Evolutionary conservation across 2,329 filamentous ascomycete genomes (phyloP), one percentile per base, ranked within the genome.

Genomic region (Exophiala xenobiotica): DNA sequence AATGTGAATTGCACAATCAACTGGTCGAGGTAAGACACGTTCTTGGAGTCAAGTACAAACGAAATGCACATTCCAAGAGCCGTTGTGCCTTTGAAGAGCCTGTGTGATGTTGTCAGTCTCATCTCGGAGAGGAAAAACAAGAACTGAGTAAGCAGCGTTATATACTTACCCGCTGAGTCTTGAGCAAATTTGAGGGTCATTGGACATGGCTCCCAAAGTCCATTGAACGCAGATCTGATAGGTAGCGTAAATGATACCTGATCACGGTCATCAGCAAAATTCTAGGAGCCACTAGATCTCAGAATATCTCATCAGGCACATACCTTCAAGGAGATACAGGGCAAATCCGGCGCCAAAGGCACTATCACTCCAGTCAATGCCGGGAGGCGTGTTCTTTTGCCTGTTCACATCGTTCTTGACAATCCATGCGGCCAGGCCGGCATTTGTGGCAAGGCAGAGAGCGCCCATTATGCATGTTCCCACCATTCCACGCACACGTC

Each of bases 11-110:
- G 59, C 5, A 58, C 48, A 29, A 57, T 58, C 20, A 53, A 14
- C 42, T 62, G 60, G 26, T 49, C 46, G 29, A 49, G 39, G 47
- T 58, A 62, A 6, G 48, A 31, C 11, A 61, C 53, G 41, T 55
- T 47, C 38, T 61, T 44, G 23, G 51, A 47, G 46, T 59, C 60
- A 4, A 62, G 42, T n/a, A 59, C 46, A 31, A 62, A 61, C 1
- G 57, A 58, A 24, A 61, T 47, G 49, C 48, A 59, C 59, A 61
- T 58, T 23, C 57, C 59, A 6, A 61, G 47, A n/a, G 44, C 26
- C 4, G 52, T 48, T 6, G 50, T 56, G 41, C 56, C 56, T 23
- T 57, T 57, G 50, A 51, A 54, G 1, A 39, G 19, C 19, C 37
- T 22, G 16, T 19, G 11, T 11, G 16, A 14, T 22, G 12, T 39